Evolutionary conservation across 1,284 basidiomycete genomes (phyloP).

Genomic region (Irpex rosettiformis): DNA sequence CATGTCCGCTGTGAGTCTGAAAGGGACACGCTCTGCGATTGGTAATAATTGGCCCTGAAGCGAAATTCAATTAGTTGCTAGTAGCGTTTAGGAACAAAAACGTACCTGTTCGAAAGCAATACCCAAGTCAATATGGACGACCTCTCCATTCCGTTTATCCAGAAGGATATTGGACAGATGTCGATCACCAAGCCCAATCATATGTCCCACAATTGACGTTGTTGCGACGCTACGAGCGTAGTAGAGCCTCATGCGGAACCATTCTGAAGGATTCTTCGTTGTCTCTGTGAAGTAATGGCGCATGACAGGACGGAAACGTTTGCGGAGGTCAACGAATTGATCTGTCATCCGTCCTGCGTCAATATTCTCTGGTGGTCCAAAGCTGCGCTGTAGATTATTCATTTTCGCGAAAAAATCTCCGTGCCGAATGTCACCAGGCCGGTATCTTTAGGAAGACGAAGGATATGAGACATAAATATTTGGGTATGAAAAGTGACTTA

Average conservation of each 20-base stretch:
- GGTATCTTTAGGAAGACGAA: constrained; percentile 35
- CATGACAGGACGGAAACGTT: constrained; percentile 82
- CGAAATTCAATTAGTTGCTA: background rate
- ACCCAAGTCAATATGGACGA: constrained; percentile 95
- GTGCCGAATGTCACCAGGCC: constrained; percentile 32
- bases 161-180: constrained; percentile 93
- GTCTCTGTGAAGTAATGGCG: constrained; percentile 92
- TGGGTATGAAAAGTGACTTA: background rate
- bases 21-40: constrained; percentile 90
- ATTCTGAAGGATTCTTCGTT: constrained; percentile 83
- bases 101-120: constrained; percentile 93
- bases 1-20: constrained; percentile 91
- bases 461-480: background rate
- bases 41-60: constrained; percentile 75
- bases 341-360: background rate
- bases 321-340: constrained; percentile 51
- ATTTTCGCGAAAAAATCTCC: constrained; percentile 17
- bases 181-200: constrained; percentile 91
- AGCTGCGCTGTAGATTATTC: constrained; percentile 13
- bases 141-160: constrained; percentile 80
- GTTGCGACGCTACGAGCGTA: constrained; percentile 93
- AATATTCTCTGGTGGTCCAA: constrained; percentile 7
- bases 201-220: constrained; percentile 91
- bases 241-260: constrained; percentile 91
- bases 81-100: background rate